phyloP scores from a whole-genome alignment of 495 filamentous ascomycete species.

The Penicillium nucicola region DNA sequence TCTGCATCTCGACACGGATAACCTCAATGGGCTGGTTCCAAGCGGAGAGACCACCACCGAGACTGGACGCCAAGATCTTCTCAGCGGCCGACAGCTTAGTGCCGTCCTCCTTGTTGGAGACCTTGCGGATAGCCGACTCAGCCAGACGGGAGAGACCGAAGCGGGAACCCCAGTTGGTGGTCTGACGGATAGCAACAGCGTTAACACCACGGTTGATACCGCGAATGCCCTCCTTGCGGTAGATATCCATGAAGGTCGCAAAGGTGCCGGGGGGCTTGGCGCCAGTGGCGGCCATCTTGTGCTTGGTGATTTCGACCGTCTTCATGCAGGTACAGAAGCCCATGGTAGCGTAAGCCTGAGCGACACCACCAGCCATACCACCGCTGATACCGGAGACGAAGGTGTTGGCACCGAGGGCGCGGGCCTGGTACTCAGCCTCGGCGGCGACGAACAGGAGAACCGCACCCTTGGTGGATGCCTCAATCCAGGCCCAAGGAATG shows the following conservation, averaged over 20 bases:
- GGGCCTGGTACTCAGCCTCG: conserved; percentile 93
- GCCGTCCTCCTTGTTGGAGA: conserved; percentile 74
- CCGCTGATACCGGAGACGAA: conserved; percentile 87
- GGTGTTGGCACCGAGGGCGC: conserved; percentile 72
- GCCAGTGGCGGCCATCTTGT: conserved; percentile 83
- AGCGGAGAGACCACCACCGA: conserved; percentile 90
- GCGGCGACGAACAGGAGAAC: conserved; percentile 98
- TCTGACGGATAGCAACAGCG: conserved; percentile 95
- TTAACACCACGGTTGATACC: conserved; percentile 99
- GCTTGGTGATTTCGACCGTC: conserved; percentile 98
- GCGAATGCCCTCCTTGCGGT: conserved; percentile 86
- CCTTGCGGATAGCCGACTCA: conserved; percentile 79
- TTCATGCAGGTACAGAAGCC: conserved; percentile 99
- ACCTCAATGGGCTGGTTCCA: conserved; percentile 99
- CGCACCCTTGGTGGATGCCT: conserved; percentile 98
- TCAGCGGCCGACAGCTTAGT: conserved; percentile 74
- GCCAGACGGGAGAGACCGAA: conserved; percentile 91
- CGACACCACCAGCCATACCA: conserved; percentile 91
- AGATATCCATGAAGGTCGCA: conserved; percentile 94
- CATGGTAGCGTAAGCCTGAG: conserved; percentile 98
- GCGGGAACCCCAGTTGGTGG: conserved; percentile 97
- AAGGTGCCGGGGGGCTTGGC: conserved; percentile 85
- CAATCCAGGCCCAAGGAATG: conserved; percentile 99
- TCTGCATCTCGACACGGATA: conserved; percentile 99
- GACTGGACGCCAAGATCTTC: conserved; percentile 82